Evolutionary conservation across 2,329 filamentous ascomycete genomes (phyloP).

Genomic region (Colletotrichum noveboracense): DNA sequence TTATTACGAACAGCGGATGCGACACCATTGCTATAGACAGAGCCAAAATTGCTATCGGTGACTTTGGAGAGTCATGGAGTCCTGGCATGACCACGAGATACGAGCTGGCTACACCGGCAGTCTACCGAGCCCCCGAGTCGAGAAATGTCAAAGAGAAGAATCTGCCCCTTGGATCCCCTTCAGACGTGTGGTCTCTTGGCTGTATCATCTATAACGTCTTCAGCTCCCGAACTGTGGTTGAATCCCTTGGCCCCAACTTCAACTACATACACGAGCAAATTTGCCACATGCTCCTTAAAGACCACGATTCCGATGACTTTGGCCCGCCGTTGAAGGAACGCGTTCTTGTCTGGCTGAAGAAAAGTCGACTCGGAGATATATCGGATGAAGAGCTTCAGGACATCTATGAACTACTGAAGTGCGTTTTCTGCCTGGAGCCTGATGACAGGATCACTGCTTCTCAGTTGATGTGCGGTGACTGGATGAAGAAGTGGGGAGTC

Average conservation of each 20-base stretch:
- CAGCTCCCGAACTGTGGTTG: background rate
- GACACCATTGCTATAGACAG: background rate
- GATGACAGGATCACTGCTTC: background rate
- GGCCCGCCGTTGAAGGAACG: background rate
- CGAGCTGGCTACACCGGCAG: background rate
- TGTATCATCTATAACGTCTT: background rate
- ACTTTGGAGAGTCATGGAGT: background rate
- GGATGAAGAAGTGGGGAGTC: background rate
- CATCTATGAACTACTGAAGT: background rate
- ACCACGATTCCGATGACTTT: background rate
- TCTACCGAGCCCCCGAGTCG: background rate
- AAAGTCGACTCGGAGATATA: background rate
- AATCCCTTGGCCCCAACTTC: background rate
- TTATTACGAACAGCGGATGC: background rate
- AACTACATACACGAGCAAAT: background rate
- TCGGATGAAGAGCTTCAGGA: background rate
- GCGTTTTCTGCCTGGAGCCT: background rate
- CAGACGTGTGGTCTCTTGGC: background rate
- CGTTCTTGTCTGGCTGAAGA: background rate
- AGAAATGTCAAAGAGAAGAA: background rate
- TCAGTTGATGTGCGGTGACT: background rate
- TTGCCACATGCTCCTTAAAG: background rate
- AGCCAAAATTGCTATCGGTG: background rate
- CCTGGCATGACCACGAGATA: background rate
- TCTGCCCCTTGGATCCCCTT: background rate